These are phyloP conservation scores for Salvia splendens DNA, from an alignment of 257 asterid species.

Conservation along the genomic window DNA sequence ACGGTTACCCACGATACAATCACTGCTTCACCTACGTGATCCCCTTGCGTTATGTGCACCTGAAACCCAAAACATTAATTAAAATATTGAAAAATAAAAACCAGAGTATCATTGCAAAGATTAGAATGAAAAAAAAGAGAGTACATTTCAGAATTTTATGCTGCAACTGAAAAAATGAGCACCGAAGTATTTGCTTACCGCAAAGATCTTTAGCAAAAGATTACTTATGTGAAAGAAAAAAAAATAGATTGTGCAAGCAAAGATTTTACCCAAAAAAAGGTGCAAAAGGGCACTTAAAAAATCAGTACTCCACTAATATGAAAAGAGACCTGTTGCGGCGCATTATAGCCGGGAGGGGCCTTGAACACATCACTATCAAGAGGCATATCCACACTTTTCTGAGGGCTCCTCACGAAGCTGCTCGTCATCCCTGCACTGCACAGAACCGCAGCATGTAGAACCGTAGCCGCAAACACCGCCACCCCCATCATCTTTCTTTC, in stretches of 20 bases:
- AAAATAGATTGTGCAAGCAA: too few relatives aligned
- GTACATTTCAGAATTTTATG: too few relatives aligned
- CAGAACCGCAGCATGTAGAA: constrained; percentile 47
- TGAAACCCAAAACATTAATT: constrained; percentile 13
- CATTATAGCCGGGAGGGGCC: constrained; percentile 81
- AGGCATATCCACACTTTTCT: constrained; percentile 69
- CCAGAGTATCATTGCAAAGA: background rate
- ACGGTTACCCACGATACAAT: constrained; percentile 91
- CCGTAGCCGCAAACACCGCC: constrained; percentile 38
- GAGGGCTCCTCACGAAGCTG: constrained; percentile 55
- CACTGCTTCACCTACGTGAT: constrained; percentile 72
- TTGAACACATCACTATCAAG: constrained; percentile 77
- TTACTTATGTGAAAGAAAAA: too few relatives aligned
- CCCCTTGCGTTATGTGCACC: constrained; percentile 98
- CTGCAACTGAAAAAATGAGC: too few relatives aligned
- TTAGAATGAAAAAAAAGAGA: background rate
- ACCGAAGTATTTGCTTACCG: too few relatives aligned
- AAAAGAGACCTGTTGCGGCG: constrained; percentile 83
- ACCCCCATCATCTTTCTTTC: constrained; percentile 20
- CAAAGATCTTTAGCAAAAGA: too few relatives aligned
- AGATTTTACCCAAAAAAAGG: too few relatives aligned
- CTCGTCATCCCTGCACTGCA: constrained; percentile 76
- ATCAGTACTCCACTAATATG: too few relatives aligned
- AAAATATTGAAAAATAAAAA: background rate
- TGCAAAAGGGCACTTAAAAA: too few relatives aligned